Base-by-base conservation (phyloP, 495 filamentous ascomycete species). In the Xylaria grammica region DNA sequence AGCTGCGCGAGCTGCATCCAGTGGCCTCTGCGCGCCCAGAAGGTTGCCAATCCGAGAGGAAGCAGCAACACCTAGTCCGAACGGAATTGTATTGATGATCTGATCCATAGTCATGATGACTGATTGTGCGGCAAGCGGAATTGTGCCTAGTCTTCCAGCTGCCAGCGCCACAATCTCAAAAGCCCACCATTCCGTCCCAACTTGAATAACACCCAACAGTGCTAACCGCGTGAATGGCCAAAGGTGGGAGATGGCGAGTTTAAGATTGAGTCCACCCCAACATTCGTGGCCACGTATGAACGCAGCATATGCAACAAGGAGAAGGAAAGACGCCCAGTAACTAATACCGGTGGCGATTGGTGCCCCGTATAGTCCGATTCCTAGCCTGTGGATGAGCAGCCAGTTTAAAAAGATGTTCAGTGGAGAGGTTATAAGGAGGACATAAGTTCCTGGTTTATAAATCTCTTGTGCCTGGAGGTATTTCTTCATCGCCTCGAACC, bases 51-150 rank as follows among this genome's bases (percentile, higher is more conserved):
- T 85, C 0, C 93, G 83, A 0, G 90, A 82, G 36, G 90, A 92
- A 2, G 91, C 88, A 8, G 93, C 92, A 11, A 97, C 91, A 1
- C 93, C 93, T 7, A 96, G 82, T 0, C 94, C 93, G 70, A 97
- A 97, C 0, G 94, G 94, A 54, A 97, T 89, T 0, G 93, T 97
- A 69, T 95, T 96, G 76, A 97, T 87, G 48, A 97, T 87, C 72
- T 96, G 92, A 74, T 97, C 94, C 0, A 91, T 89, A 0, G 94
- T 97, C 93, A 97, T 96, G 75, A 97, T 94, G 40, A 97, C 93
- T 64, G 87, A 91, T 72, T 97, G 94, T 0, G 93, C 89, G 11
- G 94, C 94, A 0, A 97, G 82, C 0, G 93, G 82, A 42, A 95
- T 88, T 0, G 90, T 95, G 9, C 93, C 93, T 0, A 97, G 82